Evolutionary conservation across 768 basidiomycete species (phyloP), one percentile per base, ranked within the genome.

Genomic region (Psilocybe sp.): DNA sequence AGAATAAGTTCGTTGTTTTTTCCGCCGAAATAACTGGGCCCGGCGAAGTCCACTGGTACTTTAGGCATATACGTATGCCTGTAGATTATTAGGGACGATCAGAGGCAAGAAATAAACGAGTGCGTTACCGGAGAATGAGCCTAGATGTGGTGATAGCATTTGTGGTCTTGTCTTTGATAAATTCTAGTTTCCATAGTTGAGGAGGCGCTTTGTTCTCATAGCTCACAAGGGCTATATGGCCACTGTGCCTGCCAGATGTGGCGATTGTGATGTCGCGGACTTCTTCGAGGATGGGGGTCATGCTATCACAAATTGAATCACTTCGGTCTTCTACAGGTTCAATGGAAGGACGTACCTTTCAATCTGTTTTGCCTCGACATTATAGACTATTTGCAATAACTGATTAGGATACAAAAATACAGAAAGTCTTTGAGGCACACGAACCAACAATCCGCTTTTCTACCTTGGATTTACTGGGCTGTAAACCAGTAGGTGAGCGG

Each of bases 1-100:
- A 92, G 71, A 10, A 92, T 82, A 39, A 91, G 71, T 58, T 92
- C 87, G 58, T 89, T 85, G 54, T 86, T 81, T 59, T 79, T 81
- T 14, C 89, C 90, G 34, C 88, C 89, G 47, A 92, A 90, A 67
- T 90, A 89, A 60, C 87, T 88, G 7, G 85, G 82, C 0, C 90
- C 90, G 1, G 88, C 84, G 58, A 90, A 89, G 58, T 90, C 85
- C 15, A 88, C 80, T 11, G 72, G 54, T 11, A 70, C 68, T 60
- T 84, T 87, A 8, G 87, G 84, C 73, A 83, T 78, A 61, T 89
- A 91, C 1, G 84, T 89, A 57, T 89, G 88, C 44, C 85, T 82
- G 50, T 7, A 60, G 44, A 41, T 19, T n/a, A 47, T 35, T 19
- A 16, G 31, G 35, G 33, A 20, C 31, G 10, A 10, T 18, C 20